Percentiles rank a stretch among this genome's conserved stretches.
phyloP scores from a whole-genome alignment of 768 basidiomycete genomes.

The Leccinum aurantiacum region DNA sequence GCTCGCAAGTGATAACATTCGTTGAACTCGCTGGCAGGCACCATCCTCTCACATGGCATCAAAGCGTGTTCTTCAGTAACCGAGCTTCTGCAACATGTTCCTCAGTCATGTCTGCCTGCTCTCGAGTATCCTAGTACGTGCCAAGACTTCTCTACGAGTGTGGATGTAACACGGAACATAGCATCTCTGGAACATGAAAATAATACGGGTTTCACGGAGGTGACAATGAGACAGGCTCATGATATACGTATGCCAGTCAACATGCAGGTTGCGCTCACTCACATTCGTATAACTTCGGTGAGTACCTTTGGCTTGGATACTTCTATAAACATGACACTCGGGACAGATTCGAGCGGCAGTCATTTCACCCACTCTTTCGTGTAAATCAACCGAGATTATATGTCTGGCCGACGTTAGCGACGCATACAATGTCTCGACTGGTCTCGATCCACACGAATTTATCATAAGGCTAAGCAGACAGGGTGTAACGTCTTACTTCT shows the following conservation, averaged over 20 bases:
- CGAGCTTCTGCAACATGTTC: constrained; percentile 59
- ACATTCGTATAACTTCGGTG: constrained; percentile 77
- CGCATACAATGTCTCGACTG: constrained; percentile 77
- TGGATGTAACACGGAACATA: constrained; percentile 29
- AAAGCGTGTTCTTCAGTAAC: constrained; percentile 62
- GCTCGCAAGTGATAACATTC: not conserved
- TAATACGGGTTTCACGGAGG: constrained; percentile 53
- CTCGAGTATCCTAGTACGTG: constrained; percentile 57
- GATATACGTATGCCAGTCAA: constrained; percentile 72
- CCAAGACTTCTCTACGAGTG: not conserved
- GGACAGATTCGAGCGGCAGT: constrained; percentile 65
- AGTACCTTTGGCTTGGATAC: constrained; percentile 23
- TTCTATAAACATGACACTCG: constrained; percentile 6
- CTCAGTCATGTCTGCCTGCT: constrained; percentile 44
- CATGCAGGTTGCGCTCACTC: constrained; percentile 63
- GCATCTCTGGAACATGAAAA: constrained; percentile 64
- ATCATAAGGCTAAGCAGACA: constrained; percentile 74
- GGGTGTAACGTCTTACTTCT: constrained; percentile 73
- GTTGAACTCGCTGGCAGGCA: constrained; percentile 37
- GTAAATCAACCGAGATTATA: constrained; percentile 82
- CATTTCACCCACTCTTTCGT: constrained; percentile 65
- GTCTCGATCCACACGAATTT: constrained; percentile 76
- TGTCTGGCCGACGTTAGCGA: constrained; percentile 81
- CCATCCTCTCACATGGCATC: constrained; percentile 50
- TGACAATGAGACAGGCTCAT: constrained; percentile 64